Evolutionary conservation across 176 grass and related monocot species (phyloP), one percentile per base, ranked within the genome.

Genomic region (Oryza meyeriana): DNA sequence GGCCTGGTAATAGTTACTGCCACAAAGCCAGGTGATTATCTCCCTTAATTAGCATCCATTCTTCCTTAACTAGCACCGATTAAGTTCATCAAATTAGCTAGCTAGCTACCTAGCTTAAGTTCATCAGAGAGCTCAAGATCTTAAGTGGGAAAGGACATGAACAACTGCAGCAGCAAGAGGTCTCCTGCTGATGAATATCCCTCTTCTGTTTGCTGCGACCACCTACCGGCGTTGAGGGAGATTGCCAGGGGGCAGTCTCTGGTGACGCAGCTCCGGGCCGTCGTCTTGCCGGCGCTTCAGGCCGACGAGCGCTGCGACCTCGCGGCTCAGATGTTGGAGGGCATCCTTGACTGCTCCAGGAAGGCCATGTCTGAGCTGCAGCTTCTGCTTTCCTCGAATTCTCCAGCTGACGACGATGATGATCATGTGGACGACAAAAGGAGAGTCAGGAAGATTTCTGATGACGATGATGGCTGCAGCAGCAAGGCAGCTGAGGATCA

Each of bases 241-340:
- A 88, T 90, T 9, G 5, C 26, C 10, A 71, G 61, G 26, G 77
- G 40, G 47, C 85, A 82, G 55, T 81, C 82, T n/a, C 85, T 88
- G 64, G 82, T 77, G 61, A 82, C 72, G 11, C 81, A 85, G 86
- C 61, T 91, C 9, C 59, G 82, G n/a, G 89, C 77, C 47, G 24
- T 85, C 45, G 78, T 88, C 18, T 58, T 88, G 10, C 89, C 89
- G 13, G 66, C 50, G 28, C 82, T 91, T 28, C 89, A 47, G 39
- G 65, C 42, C 0, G 81, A 76, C 40, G 12, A 64, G 11, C 78
- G 36, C 0, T 9, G 24, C 1, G 66, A 82, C 38, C 45, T 88
- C 34, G 85, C 76, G 0, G 72, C 22, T 12, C 66, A 88, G 11
- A 84, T 88, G 71, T 69, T 91, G 45, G 41, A 81, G 7, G 40